A percentile compares a stretch with the other conserved stretches of the same genome.
Evolutionary conservation across 2,329 filamentous ascomycete species (phyloP).

Genomic region (Apiospora sp.): DNA sequence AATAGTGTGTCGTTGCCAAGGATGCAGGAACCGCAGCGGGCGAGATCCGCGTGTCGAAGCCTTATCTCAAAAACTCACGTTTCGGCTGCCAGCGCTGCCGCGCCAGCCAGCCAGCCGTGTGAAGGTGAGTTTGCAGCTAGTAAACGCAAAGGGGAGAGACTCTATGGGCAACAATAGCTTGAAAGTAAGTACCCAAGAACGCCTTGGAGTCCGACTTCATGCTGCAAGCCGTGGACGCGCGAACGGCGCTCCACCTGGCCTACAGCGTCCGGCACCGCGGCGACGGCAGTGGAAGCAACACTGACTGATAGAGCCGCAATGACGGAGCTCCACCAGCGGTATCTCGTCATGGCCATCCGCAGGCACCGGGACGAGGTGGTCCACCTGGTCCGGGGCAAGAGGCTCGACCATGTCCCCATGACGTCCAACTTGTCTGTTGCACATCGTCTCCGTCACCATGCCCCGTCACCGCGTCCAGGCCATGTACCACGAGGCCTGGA

Average conservation of each 20-base stretch:
- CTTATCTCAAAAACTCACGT: background rate
- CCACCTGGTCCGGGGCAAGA: background rate
- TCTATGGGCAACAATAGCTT: background rate
- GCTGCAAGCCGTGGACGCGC: background rate
- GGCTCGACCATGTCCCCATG: background rate
- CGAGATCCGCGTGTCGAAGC: constrained; percentile 6
- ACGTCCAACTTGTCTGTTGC: background rate
- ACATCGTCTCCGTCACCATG: background rate
- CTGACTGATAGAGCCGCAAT: background rate
- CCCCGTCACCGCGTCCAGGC: too few species aligned
- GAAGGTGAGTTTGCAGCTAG: background rate
- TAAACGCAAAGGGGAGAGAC: background rate
- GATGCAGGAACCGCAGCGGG: background rate
- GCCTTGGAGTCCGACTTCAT: background rate
- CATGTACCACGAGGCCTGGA: background rate
- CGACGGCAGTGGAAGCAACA: background rate
- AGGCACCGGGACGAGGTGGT: background rate
- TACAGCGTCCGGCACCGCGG: background rate
- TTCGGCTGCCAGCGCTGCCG: background rate
- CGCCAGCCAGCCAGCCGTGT: background rate
- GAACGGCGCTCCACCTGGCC: background rate
- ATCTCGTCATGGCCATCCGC: background rate
- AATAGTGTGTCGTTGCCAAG: background rate
- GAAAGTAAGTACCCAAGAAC: background rate
- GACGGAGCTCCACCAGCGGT: background rate